Evolutionary conservation across 2,329 filamentous ascomycete genomes (phyloP).

Genomic region (Claviceps arundinis): DNA sequence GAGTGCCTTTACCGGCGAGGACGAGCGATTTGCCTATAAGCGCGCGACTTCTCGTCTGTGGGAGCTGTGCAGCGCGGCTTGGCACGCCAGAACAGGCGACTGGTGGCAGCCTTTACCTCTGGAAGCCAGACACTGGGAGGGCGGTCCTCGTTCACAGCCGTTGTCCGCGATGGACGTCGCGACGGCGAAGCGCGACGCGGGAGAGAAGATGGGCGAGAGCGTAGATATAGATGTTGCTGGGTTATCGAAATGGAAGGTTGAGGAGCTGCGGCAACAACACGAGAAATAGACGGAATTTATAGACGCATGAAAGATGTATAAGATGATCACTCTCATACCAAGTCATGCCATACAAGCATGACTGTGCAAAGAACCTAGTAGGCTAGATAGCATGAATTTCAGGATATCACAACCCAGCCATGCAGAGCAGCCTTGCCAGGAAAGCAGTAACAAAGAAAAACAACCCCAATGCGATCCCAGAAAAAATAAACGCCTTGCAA

Average conservation of each 20-base stretch:
- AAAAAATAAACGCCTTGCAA: neutral
- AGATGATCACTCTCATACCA: neutral
- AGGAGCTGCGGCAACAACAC: constrained; percentile 17
- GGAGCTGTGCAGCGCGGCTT: constrained; percentile 64
- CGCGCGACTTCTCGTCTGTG: constrained; percentile 64
- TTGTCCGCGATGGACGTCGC: constrained; percentile 4
- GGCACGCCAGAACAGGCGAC: constrained; percentile 50
- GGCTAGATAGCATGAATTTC: neutral
- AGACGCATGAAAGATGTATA: neutral
- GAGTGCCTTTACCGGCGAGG: constrained; percentile 61
- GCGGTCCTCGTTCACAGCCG: constrained; percentile 15
- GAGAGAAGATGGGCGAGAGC: constrained; percentile 22
- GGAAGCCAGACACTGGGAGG: constrained; percentile 57
- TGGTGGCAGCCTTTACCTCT: constrained; percentile 62
- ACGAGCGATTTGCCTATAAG: constrained; percentile 72
- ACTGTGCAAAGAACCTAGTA: neutral
- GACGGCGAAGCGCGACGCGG: constrained; percentile 2
- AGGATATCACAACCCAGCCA: neutral
- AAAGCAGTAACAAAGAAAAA: neutral
- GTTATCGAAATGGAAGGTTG: constrained; percentile 24
- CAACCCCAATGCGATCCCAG: neutral
- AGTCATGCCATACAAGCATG: neutral
- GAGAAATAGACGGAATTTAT: constrained; percentile 2
- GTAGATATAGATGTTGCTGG: constrained; percentile 25
- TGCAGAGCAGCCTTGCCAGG: neutral